Evolutionary conservation across 2,329 filamentous ascomycete genomes (phyloP), one percentile per base, ranked within the genome.

Genomic region (Fusarium sp.): DNA sequence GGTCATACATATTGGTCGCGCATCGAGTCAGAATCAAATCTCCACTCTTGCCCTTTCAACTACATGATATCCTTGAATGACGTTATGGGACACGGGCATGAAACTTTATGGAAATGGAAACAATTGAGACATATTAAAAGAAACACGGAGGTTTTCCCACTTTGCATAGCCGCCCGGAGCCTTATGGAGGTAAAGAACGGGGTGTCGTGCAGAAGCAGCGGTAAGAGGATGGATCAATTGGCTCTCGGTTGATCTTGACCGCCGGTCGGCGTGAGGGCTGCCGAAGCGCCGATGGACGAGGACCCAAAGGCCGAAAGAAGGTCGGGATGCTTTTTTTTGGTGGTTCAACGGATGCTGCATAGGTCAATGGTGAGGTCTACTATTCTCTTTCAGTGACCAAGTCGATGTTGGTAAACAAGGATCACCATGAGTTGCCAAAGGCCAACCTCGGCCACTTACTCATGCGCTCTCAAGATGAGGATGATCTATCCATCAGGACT

Each of bases 11-110:
- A 64, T 69, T 70, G 69, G 78, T 77, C 74, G 77, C 68, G 74
- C 77, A 67, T 61, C 69, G 67, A 66, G 67, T 71, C 69, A 72
- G 43, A 75, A 77, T 74, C 71, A 69, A 81, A 80, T 80, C 78
- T 80, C 80, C 77, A 79, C 79, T 80, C 75, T 68, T 77, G 64
- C 75, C 73, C 69, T 77, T 77, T 74, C 67, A 74, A 74, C 60
- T 65, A n/a, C 29, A 20, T 56, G 50, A 61, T 61, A 57, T 57
- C 52, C 31, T 37, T 37, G n/a, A 8, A 16, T 57, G 61, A 63
- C 3, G 45, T 59, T 39, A 56, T 27, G 22, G 37, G 27, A 22
- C 18, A n/a, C 31, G 31, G 31, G n/a, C 33, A 37, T 65, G 24
- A 59, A 50, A 56, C 22, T 31, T 24, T 39, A 16, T 59, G 3